phyloP scores from a whole-genome alignment of 345 rosid species.

The Reutealis trisperma region DNA sequence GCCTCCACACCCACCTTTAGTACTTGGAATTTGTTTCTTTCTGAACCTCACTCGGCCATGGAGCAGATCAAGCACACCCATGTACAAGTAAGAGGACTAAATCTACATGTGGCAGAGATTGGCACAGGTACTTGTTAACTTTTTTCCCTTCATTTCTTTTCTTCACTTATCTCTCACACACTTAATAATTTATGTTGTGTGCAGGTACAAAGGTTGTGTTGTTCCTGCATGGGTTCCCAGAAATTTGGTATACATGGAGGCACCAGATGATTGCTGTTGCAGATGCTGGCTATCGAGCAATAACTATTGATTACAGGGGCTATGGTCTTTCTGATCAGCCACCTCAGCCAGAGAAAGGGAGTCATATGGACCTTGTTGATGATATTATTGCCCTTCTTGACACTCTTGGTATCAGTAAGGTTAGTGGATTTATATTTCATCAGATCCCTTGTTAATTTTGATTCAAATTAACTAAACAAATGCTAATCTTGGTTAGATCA shows the following conservation, averaged over 20 bases:
- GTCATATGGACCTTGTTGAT: conserved; percentile 34
- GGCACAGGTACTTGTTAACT: conserved; percentile 36
- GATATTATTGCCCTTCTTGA: conserved; percentile 42
- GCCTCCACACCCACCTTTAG: background rate
- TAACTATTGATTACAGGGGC: conserved; percentile 46
- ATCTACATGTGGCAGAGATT: conserved; percentile 51
- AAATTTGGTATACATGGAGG: conserved; percentile 51
- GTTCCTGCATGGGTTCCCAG: conserved; percentile 48
- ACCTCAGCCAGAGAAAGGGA: conserved; percentile 41
- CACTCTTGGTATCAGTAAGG: conserved; percentile 32
- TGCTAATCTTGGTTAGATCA: background rate
- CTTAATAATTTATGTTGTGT: background rate
- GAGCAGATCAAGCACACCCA: conserved; percentile 47
- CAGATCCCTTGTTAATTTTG: background rate
- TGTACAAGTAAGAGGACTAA: conserved; percentile 41
- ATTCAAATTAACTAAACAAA: background rate
- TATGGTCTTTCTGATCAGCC: conserved; percentile 47
- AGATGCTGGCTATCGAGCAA: conserved; percentile 36
- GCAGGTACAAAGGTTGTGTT: conserved; percentile 30
- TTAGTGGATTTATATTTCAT: background rate
- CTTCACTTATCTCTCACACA: too few species aligned
- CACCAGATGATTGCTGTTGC: conserved; percentile 45
- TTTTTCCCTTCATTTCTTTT: background rate
- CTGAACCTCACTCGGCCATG: conserved; percentile 18
- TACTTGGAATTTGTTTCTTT: background rate